phyloP scores from a whole-genome alignment of 2,329 filamentous ascomycete species.

The Cladosporium sp. region DNA sequence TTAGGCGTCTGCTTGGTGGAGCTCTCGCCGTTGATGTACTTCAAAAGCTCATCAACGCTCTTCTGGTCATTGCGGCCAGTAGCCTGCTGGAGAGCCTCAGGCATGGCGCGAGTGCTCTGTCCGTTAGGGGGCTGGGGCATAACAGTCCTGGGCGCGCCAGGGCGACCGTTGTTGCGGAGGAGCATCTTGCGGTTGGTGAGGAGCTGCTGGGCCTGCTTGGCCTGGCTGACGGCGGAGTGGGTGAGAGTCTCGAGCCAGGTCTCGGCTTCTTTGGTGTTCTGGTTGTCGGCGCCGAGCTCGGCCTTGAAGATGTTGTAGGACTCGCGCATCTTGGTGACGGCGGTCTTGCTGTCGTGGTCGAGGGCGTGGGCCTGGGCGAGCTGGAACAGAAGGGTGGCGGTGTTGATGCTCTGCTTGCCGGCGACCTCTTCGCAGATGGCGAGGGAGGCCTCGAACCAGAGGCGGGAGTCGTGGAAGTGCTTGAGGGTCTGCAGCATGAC shows the following conservation, averaged over 20 bases:
- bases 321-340: conserved; percentile 91
- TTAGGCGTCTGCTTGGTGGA: conserved; percentile 37
- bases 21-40: conserved; percentile 81
- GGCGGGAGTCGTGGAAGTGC: conserved; percentile 87
- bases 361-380: conserved; percentile 91
- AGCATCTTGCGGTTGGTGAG: conserved; percentile 32
- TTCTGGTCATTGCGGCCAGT: conserved; percentile 51
- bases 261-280: conserved; percentile 97
- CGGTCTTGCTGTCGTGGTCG: conserved; percentile 91
- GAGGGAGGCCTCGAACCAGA: conserved; percentile 95
- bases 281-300: conserved; percentile 84
- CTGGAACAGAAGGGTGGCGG: conserved; percentile 94
- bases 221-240: conserved; percentile 89
- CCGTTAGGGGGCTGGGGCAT: conserved; percentile 59
- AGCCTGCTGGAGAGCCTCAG: conserved; percentile 15
- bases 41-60: conserved; percentile 89
- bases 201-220: conserved; percentile 82
- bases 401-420: conserved; percentile 86
- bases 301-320: conserved; percentile 93
- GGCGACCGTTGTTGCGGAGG: conserved; percentile 35
- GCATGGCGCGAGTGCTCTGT: conserved; percentile 17
- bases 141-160: conserved; percentile 45
- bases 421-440: conserved; percentile 86
- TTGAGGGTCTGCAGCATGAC: conserved; percentile 98
- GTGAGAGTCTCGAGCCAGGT: conserved; percentile 95